These are phyloP conservation scores for Lentinula sp. DNA, from an alignment of 768 basidiomycete genomes.

Conservation along the genomic window DNA sequence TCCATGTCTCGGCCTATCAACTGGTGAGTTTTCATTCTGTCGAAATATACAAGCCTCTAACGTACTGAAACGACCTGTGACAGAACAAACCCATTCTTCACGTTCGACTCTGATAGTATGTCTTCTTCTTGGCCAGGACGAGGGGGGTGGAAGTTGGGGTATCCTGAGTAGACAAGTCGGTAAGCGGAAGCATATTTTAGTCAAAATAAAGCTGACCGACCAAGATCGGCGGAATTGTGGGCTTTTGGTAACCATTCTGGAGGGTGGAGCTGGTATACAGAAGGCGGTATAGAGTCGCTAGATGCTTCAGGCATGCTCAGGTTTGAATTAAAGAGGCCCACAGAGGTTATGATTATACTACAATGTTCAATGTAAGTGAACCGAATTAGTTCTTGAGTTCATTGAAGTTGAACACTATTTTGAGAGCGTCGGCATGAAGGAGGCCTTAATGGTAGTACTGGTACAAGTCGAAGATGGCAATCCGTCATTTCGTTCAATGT, in stretches of 20 bases:
- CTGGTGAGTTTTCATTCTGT: neutral
- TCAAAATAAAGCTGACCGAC: constrained; percentile 26
- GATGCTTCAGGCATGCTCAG: constrained; percentile 1
- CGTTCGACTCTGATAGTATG: constrained; percentile 52
- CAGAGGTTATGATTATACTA: neutral
- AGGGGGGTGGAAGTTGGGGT: constrained; percentile 72
- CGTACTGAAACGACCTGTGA: constrained; percentile 53
- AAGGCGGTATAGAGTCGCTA: constrained; percentile 18
- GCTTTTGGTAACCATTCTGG: constrained; percentile 68
- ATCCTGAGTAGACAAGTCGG: constrained; percentile 38
- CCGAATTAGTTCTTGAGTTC: neutral
- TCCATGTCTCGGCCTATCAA: constrained; percentile 56
- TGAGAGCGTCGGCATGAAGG: neutral
- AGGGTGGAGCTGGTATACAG: constrained; percentile 61
- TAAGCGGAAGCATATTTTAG: neutral
- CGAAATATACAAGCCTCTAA: constrained; percentile 1
- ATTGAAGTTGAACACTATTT: constrained; percentile 5
- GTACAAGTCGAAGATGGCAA: no score
- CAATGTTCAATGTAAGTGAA: neutral
- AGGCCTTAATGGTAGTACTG: no score
- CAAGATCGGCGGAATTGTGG: constrained; percentile 65
- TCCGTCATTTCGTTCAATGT: no score
- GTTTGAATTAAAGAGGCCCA: neutral
- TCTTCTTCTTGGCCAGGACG: constrained; percentile 73
- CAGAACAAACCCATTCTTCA: constrained; percentile 61